phyloP scores from a whole-genome alignment of 1,139 yeast genomes.

The Eremothecium gossypii region DNA sequence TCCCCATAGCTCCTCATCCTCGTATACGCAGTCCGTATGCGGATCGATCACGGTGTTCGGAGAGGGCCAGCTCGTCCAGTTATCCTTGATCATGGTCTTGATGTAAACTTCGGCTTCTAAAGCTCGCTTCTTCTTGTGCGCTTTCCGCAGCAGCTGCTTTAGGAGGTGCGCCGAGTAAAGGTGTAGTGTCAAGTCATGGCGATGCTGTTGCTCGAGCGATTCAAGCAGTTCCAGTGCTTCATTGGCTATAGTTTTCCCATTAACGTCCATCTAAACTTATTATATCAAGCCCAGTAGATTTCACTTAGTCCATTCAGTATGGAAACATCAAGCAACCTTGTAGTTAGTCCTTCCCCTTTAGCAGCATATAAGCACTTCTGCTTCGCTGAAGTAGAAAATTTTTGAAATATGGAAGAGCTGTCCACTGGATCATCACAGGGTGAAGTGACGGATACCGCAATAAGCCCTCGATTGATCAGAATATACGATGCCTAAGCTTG shows the following conservation, averaged over 20 bases:
- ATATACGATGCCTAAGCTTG: constrained; percentile 55
- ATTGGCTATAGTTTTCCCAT: constrained; percentile 7
- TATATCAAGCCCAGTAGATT: no score
- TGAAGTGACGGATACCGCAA: no score
- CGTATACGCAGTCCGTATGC: constrained; percentile 18
- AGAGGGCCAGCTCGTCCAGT: constrained; percentile 30
- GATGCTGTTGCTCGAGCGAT: constrained; percentile 23
- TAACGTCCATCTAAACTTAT: no score
- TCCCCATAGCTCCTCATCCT: constrained; percentile 13
- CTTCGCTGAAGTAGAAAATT: no score
- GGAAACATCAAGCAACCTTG: background rate
- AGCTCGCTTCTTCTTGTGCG: constrained; percentile 21
- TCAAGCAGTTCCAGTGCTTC: constrained; percentile 23
- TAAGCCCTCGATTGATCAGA: no score
- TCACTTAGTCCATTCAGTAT: background rate
- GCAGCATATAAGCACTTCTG: background rate
- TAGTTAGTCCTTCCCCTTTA: no score
- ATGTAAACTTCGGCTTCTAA: constrained; percentile 21
- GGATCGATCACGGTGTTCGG: constrained; percentile 24
- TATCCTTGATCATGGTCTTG: constrained; percentile 22
- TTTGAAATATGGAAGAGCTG: no score
- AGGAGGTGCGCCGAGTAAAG: constrained; percentile 26
- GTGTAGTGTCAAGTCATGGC: constrained; percentile 26
- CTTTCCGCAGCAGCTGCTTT: constrained; percentile 19
- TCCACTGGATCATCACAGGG: no score